Evolutionary conservation across 495 filamentous ascomycete genomes (phyloP).

Genomic region (Xylaria curta): DNA sequence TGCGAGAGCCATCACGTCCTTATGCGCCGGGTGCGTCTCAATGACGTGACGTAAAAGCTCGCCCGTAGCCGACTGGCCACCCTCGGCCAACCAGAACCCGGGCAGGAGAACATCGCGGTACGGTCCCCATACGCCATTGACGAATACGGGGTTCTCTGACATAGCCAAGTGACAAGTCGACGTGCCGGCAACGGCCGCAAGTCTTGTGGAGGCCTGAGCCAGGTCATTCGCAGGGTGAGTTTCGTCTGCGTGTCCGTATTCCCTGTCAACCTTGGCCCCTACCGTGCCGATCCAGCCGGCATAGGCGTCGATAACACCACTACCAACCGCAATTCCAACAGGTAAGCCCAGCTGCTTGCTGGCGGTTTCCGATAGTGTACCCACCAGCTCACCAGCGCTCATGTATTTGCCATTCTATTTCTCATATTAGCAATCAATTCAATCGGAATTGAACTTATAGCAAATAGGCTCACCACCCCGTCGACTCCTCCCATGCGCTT

Average conservation of each 20-base stretch:
- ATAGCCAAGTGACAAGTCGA: conserved; percentile 97
- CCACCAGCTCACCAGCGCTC: conserved; percentile 89
- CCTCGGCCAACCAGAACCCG: conserved; percentile 93
- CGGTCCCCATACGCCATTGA: conserved; percentile 93
- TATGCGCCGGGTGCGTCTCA: conserved; percentile 89
- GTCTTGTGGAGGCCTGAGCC: conserved; percentile 87
- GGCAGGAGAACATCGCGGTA: conserved; percentile 93
- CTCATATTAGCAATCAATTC: conserved; percentile 31
- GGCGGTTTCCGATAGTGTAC: conserved; percentile 82
- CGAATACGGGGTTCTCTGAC: conserved; percentile 89
- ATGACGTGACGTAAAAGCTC: conserved; percentile 93
- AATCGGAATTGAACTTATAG: conserved; percentile 32
- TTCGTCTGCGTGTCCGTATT: conserved; percentile 63
- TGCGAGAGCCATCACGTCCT: conserved; percentile 75
- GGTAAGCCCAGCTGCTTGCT: conserved; percentile 84
- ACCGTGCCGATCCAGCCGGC: conserved; percentile 98
- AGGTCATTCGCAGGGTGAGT: conserved; percentile 74
- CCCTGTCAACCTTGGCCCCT: conserved; percentile 86
- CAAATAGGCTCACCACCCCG: conserved; percentile 77
- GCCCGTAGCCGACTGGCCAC: conserved; percentile 93
- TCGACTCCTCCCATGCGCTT: conserved; percentile 92
- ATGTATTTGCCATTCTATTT: conserved; percentile 84
- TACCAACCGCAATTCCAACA: conserved; percentile 87
- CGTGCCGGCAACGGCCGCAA: conserved; percentile 95
- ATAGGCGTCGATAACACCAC: conserved; percentile 97